phyloP scores from a whole-genome alignment of 2,329 filamentous ascomycete species.

The Dothistroma septosporum region DNA sequence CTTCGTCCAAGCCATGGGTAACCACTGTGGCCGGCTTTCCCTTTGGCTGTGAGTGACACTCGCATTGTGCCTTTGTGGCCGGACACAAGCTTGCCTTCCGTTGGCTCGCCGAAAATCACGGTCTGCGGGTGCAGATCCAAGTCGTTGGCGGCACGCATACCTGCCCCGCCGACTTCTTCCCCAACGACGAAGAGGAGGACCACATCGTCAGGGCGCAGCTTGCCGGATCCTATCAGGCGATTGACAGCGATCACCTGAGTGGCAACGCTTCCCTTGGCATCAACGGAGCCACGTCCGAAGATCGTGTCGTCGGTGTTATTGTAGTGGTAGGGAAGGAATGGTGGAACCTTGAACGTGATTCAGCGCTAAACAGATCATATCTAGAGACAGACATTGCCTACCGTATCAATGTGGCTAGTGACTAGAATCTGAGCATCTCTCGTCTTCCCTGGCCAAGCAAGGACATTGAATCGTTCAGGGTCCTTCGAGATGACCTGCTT shows the following conservation, averaged over 20 bases:
- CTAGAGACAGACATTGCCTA: conserved; percentile 30
- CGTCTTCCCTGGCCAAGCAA: conserved; percentile 57
- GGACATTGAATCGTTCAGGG: conserved; percentile 64
- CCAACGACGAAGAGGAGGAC: conserved; percentile 66
- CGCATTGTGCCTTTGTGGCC: conserved; percentile 84
- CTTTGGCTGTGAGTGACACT: conserved; percentile 63
- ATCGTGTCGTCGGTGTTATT: conserved; percentile 38
- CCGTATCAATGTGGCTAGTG: conserved; percentile 77
- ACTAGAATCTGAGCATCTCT: conserved; percentile 60
- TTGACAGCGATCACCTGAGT: conserved; percentile 67
- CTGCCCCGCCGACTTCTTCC: conserved; percentile 76
- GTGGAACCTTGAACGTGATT: conserved; percentile 51
- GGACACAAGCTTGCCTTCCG: conserved; percentile 78
- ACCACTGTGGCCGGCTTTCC: conserved; percentile 79
- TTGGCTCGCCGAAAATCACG: conserved; percentile 90
- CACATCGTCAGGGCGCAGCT: conserved; percentile 43
- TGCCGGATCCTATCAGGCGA: conserved; percentile 43
- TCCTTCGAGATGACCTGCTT: conserved; percentile 49
- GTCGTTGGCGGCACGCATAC: conserved; percentile 62
- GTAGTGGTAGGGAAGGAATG: conserved; percentile 57
- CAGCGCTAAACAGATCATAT: neutral
- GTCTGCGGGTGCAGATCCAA: conserved; percentile 52
- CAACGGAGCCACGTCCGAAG: conserved; percentile 69
- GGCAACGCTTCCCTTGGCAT: conserved; percentile 57
- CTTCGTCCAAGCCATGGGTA: conserved; percentile 87